Evolutionary conservation across 1,284 basidiomycete genomes (phyloP), one percentile per base, ranked within the genome.

Genomic region (Athelia sp.): DNA sequence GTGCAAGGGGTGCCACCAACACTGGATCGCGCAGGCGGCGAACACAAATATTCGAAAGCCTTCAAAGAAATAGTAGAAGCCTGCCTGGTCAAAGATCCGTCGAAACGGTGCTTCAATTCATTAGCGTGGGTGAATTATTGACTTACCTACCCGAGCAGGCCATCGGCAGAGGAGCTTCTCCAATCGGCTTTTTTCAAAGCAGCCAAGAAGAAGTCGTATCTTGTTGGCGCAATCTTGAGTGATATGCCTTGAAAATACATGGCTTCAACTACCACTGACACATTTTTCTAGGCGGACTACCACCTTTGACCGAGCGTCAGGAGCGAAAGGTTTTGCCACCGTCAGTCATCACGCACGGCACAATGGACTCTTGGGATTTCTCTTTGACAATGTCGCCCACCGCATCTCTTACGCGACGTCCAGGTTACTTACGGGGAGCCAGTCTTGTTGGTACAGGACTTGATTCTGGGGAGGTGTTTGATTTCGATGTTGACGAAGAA

Each of bases 31-130:
- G 76, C 82, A 46, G 80, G 81, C 21, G 87, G 87, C 10, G 71
- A 76, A n/a, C 74, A 86, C 66, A 87, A 82, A 57, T 95, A 93
- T 65, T 88, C 88, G 11, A 82, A 82, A 51, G 78, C 80, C 1
- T 90, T 95, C 68, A 85, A 89, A 56, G 90, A 93, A 51, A 75
- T 93, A 47, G 76, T 94, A 3, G 82, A 87, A 44, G 76, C 76
- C n/a, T 95, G 92, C 64, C 74, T 95, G 40, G 74, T 76, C 47
- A 94, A 94, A 65, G 88, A 94, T 60, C 90, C 93, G 3, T 71
- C 78, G 13, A 79, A 81, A 62, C 76, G 92, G 78, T 81, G 54
- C n/a, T 52, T 50, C 21, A 26, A 31, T 47, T 40, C 43, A 3
- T 34, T 8, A 8, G 23, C 2, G 18, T 31, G 43, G 21, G 35